Conservation (phyloP, 306 rosid genomes). For the Dryas octopetala region DNA sequence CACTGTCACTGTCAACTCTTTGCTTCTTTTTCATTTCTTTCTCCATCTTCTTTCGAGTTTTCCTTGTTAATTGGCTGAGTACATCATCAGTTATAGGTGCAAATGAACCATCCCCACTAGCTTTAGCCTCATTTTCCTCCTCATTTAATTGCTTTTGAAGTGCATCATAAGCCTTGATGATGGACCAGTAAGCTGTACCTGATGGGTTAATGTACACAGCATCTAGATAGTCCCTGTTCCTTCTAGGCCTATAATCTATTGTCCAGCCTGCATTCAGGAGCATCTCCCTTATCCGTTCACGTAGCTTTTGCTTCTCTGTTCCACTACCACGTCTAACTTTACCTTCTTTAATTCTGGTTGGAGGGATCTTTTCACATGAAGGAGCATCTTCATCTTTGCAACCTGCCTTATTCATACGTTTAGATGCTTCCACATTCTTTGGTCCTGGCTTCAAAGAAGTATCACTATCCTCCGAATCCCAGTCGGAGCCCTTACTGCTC, state of each 20-base stretch:
- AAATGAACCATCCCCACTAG: constrained; percentile 48
- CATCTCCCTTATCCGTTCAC: constrained; percentile 85
- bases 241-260: constrained; percentile 90
- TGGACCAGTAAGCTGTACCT: constrained; percentile 98
- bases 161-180: constrained; percentile 95
- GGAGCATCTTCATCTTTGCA: constrained; percentile 60
- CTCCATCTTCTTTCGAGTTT: constrained; percentile 90
- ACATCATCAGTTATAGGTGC: constrained; percentile 75
- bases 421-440: constrained; percentile 44
- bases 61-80: constrained; percentile 90
- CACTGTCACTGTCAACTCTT: constrained; percentile 50
- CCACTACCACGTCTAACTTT: constrained; percentile 86
- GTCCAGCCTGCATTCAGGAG: constrained; percentile 86
- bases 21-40: constrained; percentile 73
- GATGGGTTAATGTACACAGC: constrained; percentile 86
- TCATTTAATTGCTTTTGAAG: constrained; percentile 81
- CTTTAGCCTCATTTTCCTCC: constrained; percentile 49
- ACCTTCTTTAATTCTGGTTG: constrained; percentile 52
- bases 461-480: constrained; percentile 68
- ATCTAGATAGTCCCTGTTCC: constrained; percentile 95
- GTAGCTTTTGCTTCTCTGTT: constrained; percentile 92
- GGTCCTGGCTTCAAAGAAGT: constrained; percentile 57
- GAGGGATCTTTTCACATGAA: constrained; percentile 50
- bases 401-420: constrained; percentile 44
- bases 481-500: constrained; percentile 48